Evolutionary conservation across 2,329 filamentous ascomycete genomes (phyloP), one percentile per base, ranked within the genome.

Genomic region (Fusarium sp.): DNA sequence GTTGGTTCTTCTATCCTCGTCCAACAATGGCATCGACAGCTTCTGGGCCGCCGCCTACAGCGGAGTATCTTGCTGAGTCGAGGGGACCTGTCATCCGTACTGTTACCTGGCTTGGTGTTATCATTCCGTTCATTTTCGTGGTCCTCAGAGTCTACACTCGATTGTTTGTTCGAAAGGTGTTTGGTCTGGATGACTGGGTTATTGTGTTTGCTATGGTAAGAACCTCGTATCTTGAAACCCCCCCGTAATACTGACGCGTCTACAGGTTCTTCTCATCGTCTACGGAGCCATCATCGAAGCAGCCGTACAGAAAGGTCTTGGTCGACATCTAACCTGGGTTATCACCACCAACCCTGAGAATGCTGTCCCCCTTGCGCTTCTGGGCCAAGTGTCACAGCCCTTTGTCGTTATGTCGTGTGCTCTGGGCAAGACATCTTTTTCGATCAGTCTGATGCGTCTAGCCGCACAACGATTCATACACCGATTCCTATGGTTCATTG

Each of bases 371-470:
- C 32, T 68, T 7, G 65, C 39, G 1, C 49, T 68, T 2, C 51
- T 68, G 0, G 65, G 65, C 0, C 65, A 68, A 20, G 21, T 57
- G 3, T 68, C 65, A 4, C 65, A 68, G 12, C 65, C 65, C 2
- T 57, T 68, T 1, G 65, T 68, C 20, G 24, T 68, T 26, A 68
- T 68, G 65, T 68, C 65, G 0, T 68, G 65, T 0, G 65, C 65
- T 2, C 6, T 68, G 4, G 65, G 65, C 15, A 68, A 68, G 44
- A 62, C 51, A 4, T 68, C 65, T 3, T 68, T 68, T 11, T 68
- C 65, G 1, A 51, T 68, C 32, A 68, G 65, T 19, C 39, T 68
- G 4, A 68, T 68, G 65, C 65, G 65, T 3, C 47, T 68, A 2
- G 65, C 65, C 2, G 50, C 56, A 1, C 60, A 68, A 6, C 65